Evolutionary conservation across 495 filamentous ascomycete genomes (phyloP).

Genomic region (Eremomyces bilateralis): DNA sequence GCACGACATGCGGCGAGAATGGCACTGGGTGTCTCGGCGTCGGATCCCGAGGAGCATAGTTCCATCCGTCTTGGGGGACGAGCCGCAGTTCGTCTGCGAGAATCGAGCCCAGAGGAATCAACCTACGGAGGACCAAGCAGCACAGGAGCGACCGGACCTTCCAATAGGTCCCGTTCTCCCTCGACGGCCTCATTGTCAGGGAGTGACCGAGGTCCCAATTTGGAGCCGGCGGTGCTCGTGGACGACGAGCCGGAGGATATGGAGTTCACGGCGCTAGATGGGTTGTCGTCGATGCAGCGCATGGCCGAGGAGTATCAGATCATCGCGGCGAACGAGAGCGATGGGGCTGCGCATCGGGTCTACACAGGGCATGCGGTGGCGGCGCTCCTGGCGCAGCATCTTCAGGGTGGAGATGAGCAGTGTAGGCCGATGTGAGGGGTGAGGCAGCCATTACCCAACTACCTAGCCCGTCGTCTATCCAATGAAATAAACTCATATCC

Average conservation of each 20-base stretch:
- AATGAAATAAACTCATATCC: too few relatives aligned
- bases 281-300: conserved; percentile 33
- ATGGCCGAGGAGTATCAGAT: conserved; percentile 42
- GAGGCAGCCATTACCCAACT: too few relatives aligned
- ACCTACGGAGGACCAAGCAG: not conserved
- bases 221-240: conserved; percentile 1
- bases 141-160: not conserved
- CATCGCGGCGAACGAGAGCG: conserved; percentile 39
- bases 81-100: conserved; percentile 1
- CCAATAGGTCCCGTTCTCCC: too few relatives aligned
- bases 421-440: too few relatives aligned
- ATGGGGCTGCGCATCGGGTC: too few relatives aligned
- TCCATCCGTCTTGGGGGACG: not conserved
- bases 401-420: too few relatives aligned
- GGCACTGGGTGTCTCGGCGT: conserved; percentile 27
- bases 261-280: conserved; percentile 8
- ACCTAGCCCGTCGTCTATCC: too few relatives aligned
- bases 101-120: not conserved
- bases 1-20: conserved; percentile 34
- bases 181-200: too few relatives aligned
- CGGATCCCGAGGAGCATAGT: conserved; percentile 3
- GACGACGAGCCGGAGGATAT: conserved; percentile 4
- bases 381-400: too few relatives aligned
- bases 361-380: too few relatives aligned
- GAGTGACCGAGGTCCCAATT: not conserved